phyloP scores from a whole-genome alignment of 495 filamentous ascomycete species.

The Platismatia glauca region DNA sequence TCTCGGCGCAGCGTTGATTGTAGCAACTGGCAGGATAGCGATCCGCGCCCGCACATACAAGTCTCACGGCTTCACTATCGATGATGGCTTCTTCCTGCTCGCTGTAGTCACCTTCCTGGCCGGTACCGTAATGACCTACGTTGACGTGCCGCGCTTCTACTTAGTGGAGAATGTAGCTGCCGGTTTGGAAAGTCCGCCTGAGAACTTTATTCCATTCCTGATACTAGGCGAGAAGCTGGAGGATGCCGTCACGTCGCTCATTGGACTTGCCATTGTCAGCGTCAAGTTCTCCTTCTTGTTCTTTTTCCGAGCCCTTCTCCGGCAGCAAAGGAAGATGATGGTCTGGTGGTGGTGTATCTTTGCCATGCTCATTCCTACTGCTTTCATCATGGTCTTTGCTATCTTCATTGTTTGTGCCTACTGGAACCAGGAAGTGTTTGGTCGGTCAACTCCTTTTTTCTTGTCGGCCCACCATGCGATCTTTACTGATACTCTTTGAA shows the following conservation, averaged over 20 bases:
- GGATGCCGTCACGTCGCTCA: background rate
- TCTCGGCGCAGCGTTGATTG: background rate
- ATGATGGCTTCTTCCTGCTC: constrained; percentile 14
- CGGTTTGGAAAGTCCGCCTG: background rate
- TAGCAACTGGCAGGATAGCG: background rate
- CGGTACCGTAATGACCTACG: background rate
- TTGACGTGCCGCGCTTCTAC: background rate
- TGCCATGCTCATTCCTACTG: background rate
- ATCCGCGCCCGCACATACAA: constrained; percentile 3
- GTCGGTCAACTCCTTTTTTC: background rate
- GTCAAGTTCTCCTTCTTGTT: constrained; percentile 18
- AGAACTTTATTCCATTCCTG: background rate
- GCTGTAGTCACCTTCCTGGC: background rate
- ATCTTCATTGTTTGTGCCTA: background rate
- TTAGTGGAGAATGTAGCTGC: background rate
- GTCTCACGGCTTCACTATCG: constrained; percentile 5
- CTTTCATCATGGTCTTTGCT: background rate
- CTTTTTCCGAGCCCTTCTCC: constrained; percentile 12
- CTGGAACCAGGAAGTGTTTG: background rate
- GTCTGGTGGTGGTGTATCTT: constrained; percentile 9
- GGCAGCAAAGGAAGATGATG: background rate
- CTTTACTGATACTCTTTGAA: background rate
- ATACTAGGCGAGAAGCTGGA: background rate
- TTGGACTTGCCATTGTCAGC: constrained; percentile 11
- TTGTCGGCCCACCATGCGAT: background rate